Percentiles rank a stretch among this genome's conserved stretches.
These are phyloP conservation scores for Penicillium glabrum DNA, from an alignment of 2,329 filamentous ascomycete species.

Conservation along the genomic window DNA sequence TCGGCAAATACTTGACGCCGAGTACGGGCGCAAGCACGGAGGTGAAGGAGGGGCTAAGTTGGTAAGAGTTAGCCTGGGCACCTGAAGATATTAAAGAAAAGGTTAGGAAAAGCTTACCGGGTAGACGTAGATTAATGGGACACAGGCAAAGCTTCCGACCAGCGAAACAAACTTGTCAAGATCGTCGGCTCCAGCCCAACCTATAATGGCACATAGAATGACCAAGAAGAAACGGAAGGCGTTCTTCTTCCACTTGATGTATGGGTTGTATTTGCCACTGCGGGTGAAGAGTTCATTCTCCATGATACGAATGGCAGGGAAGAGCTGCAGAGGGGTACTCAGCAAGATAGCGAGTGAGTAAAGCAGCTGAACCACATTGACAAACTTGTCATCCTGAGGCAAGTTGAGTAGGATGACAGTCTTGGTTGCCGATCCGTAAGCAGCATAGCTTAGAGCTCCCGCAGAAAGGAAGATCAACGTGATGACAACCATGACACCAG, in stretches of 20 bases:
- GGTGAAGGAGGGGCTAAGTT: constrained; percentile 80
- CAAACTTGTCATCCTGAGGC: constrained; percentile 90
- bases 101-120: constrained; percentile 66
- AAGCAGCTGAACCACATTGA: constrained; percentile 93
- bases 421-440: constrained; percentile 91
- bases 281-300: constrained; percentile 91
- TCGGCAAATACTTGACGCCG: constrained; percentile 69
- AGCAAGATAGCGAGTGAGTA: constrained; percentile 98
- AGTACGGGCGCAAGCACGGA: constrained; percentile 72
- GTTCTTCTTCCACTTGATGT: constrained; percentile 99
- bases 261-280: constrained; percentile 96
- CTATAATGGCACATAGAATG: constrained; percentile 78
- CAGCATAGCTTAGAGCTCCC: constrained; percentile 91
- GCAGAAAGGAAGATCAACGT: constrained; percentile 87
- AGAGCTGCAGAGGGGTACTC: constrained; percentile 93
- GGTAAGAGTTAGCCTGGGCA: constrained; percentile 2
- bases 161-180: constrained; percentile 96
- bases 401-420: constrained; percentile 96
- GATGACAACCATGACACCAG: constrained; percentile 91
- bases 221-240: constrained; percentile 92
- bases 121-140: constrained; percentile 95
- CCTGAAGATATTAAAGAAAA: neutral
- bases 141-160: constrained; percentile 96
- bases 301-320: constrained; percentile 94
- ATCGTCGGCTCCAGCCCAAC: constrained; percentile 89